A percentile compares a stretch with the other conserved stretches of the same genome.
Conservation (phyloP, 306 rosid genomes). For the Sophora flavescens region DNA sequence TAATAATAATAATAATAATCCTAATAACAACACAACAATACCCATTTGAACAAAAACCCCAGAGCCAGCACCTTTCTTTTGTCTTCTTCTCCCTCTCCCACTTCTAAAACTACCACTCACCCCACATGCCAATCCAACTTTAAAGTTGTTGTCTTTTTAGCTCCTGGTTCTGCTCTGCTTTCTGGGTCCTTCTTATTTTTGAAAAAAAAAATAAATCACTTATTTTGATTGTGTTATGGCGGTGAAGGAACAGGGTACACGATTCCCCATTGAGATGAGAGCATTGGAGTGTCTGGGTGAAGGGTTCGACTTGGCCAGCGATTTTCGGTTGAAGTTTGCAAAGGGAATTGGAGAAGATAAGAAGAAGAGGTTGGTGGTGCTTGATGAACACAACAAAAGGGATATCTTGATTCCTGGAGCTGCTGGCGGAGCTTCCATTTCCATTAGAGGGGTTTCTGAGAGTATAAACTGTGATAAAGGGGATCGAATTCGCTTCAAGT, state of each 20-base stretch:
- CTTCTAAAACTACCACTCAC: not conserved
- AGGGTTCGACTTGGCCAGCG: slow-evolving; percentile 90
- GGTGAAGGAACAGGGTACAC: slow-evolving; percentile 48
- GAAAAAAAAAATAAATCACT: not conserved
- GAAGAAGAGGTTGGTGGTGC: slow-evolving; percentile 70
- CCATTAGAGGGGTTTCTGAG: slow-evolving; percentile 76
- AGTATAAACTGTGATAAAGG: slow-evolving; percentile 91
- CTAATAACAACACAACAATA: not conserved
- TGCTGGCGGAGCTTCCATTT: slow-evolving; percentile 55
- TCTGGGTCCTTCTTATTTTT: slow-evolving; percentile 21
- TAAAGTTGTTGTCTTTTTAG: not conserved
- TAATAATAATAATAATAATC: too few relatives aligned
- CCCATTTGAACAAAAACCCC: slow-evolving; percentile 39
- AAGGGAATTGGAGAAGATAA: slow-evolving; percentile 61
- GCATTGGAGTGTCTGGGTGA: slow-evolving; percentile 86
- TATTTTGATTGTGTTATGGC: slow-evolving; percentile 40
- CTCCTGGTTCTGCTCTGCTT: not conserved
- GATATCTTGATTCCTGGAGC: slow-evolving; percentile 78
- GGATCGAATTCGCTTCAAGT: slow-evolving; percentile 89
- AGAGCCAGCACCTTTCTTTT: slow-evolving; percentile 29
- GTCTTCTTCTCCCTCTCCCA: not conserved
- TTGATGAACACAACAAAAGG: slow-evolving; percentile 69
- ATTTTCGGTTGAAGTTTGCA: slow-evolving; percentile 80
- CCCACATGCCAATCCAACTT: slow-evolving; percentile 20
- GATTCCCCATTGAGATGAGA: slow-evolving; percentile 58